phyloP scores from a whole-genome alignment of 2,329 filamentous ascomycete species.

The Claviceps digitariae region DNA sequence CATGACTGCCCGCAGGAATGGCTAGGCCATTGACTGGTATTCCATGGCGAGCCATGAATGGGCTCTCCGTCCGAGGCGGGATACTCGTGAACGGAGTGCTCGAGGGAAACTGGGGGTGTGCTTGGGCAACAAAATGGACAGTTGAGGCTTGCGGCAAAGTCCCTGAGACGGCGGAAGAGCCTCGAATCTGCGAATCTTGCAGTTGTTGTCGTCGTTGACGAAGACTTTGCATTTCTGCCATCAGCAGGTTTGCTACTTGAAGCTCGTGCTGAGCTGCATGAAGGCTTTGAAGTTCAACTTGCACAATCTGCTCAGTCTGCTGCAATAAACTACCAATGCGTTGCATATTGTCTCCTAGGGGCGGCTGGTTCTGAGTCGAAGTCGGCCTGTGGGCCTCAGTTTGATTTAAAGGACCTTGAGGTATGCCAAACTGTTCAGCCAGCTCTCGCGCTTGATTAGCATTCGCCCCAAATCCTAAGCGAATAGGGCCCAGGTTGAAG shows the following conservation, averaged over 20 bases:
- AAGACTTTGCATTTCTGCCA: conserved; percentile 53
- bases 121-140: conserved; percentile 9
- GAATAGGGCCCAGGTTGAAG: conserved; percentile 61
- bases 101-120: conserved; percentile 9
- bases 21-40: conserved; percentile 30
- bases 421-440: conserved; percentile 46
- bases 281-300: conserved; percentile 51
- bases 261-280: conserved; percentile 54
- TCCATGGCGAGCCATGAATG: conserved; percentile 34
- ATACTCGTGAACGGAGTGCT: conserved; percentile 13
- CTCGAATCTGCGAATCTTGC: conserved; percentile 15
- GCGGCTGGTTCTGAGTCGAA: conserved; percentile 7
- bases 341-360: conserved; percentile 19
- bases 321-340: conserved; percentile 47
- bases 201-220: conserved; percentile 34
- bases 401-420: conserved; percentile 16
- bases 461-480: conserved; percentile 64
- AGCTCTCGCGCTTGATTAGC: conserved; percentile 53
- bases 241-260: conserved; percentile 51
- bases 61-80: conserved; percentile 24
- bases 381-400: conserved; percentile 10
- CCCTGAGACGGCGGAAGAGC: conserved; percentile 6
- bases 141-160: conserved; percentile 7
- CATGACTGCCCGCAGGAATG: conserved; percentile 46
- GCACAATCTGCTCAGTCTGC: conserved; percentile 54